Percentiles rank a stretch among this genome's conserved stretches.
Evolutionary conservation across 306 rosid species (phyloP).

Genomic region (Citrullus amarus): DNA sequence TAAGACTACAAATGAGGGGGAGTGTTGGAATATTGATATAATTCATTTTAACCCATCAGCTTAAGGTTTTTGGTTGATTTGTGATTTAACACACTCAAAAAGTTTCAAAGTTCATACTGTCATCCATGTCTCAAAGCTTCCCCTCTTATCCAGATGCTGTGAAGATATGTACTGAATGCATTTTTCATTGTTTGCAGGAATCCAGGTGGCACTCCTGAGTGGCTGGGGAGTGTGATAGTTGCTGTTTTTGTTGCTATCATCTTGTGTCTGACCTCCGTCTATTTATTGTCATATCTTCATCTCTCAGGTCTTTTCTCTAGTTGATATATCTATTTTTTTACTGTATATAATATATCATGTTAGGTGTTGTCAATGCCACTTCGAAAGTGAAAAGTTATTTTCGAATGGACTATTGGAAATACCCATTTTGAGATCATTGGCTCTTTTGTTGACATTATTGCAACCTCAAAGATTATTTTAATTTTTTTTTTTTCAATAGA

Average conservation of each 20-base stretch:
- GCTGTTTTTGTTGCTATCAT: constrained; percentile 48
- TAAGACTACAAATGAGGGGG: no score
- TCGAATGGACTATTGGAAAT: background rate
- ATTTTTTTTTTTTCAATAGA: background rate
- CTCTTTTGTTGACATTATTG: background rate
- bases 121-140: background rate
- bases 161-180: background rate
- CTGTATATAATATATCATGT: background rate
- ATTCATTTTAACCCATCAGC: no score
- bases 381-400: background rate
- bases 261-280: constrained; percentile 64
- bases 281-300: constrained; percentile 88
- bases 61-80: no score
- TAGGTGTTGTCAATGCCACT: constrained; percentile 1
- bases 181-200: constrained; percentile 43
- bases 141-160: background rate
- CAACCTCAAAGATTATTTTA: background rate
- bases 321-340: background rate
- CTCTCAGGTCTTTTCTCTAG: constrained; percentile 58
- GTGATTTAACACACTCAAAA: background rate
- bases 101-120: background rate
- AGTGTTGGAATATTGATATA: no score
- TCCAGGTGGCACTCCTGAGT: constrained; percentile 83
- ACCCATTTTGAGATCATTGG: background rate
- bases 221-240: constrained; percentile 65